These are phyloP conservation scores for Tylopilus rubrobrunneus DNA, from an alignment of 768 basidiomycete genomes.

Conservation along the genomic window DNA sequence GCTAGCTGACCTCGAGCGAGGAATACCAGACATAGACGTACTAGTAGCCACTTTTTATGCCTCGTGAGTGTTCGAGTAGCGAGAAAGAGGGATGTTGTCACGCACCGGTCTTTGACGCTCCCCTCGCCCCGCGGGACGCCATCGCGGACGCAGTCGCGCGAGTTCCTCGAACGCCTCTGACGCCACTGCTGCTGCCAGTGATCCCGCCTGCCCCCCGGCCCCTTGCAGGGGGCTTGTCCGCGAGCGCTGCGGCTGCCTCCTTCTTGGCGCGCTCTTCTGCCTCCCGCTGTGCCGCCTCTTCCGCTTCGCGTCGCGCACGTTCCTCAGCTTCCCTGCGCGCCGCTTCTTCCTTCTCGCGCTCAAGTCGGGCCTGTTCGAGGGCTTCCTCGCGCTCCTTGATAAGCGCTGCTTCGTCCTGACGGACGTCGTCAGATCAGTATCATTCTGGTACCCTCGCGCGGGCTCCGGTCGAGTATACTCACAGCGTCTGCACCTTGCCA, in stretches of 20 bases:
- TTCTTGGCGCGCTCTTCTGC: slow-evolving; percentile 47
- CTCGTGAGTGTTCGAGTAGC: slow-evolving; percentile 2
- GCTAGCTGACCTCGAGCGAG: slow-evolving; percentile 26
- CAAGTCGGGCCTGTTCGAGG: slow-evolving; percentile 8
- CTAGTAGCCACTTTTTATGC: slow-evolving; percentile 4
- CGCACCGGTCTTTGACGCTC: slow-evolving; percentile 38
- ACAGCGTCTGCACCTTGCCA: slow-evolving; percentile 76
- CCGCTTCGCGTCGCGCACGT: slow-evolving; percentile 27
- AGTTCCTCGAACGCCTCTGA: slow-evolving; percentile 71
- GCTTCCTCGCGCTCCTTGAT: slow-evolving; percentile 40
- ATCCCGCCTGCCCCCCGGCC: slow-evolving; percentile 43
- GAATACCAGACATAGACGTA: slow-evolving; percentile 10
- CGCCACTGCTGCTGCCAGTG: slow-evolving; percentile 42
- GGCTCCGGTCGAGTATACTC: slow-evolving; percentile 23
- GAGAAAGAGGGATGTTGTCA: background rate
- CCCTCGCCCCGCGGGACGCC: slow-evolving; percentile 43
- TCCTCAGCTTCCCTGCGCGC: slow-evolving; percentile 42
- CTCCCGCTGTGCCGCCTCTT: slow-evolving; percentile 37
- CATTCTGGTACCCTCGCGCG: background rate
- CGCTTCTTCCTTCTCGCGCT: slow-evolving; percentile 33
- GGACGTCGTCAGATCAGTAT: background rate
- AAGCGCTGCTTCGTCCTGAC: slow-evolving; percentile 58
- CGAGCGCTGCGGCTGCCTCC: slow-evolving; percentile 41
- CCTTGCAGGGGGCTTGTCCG: slow-evolving; percentile 22
- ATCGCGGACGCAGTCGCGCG: slow-evolving; percentile 51